phyloP scores from a whole-genome alignment of 306 rosid genomes.

The Rubus idaeus region DNA sequence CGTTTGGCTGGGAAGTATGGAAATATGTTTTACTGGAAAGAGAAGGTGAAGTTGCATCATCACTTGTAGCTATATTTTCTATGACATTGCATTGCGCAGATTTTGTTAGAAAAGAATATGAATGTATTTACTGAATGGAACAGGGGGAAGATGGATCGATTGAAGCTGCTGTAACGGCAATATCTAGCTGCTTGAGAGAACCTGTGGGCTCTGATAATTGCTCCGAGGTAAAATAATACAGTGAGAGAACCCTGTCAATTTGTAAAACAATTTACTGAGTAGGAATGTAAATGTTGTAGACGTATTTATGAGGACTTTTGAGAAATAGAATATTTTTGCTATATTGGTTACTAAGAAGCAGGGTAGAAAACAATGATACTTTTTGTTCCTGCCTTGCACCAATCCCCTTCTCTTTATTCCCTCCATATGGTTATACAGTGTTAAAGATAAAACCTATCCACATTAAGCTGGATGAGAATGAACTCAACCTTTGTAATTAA shows the following conservation, averaged over 20 bases:
- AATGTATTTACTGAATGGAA: conserved; percentile 21
- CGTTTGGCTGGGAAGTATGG: conserved; percentile 95
- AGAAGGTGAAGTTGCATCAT: conserved; percentile 51
- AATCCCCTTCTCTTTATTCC: too few species aligned
- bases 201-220: conserved; percentile 82
- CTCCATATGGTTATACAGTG: too few species aligned
- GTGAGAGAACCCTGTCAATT: conserved; percentile 13
- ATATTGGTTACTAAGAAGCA: background rate
- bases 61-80: background rate
- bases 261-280: conserved; percentile 4
- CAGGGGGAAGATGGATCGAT: conserved; percentile 96
- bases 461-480: background rate
- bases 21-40: conserved; percentile 94
- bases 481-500: background rate
- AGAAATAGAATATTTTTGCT: background rate
- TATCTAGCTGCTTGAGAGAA: conserved; percentile 85
- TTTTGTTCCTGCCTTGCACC: background rate
- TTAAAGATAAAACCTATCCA: too few species aligned
- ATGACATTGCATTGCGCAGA: background rate
- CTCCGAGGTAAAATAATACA: conserved; percentile 70
- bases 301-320: background rate
- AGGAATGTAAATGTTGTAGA: background rate
- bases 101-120: background rate
- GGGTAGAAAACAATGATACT: background rate
- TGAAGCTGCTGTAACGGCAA: conserved; percentile 91